Percentiles rank a stretch among this genome's conserved stretches.
These are phyloP conservation scores for Acorus gramineus DNA, from an alignment of 106 monocot genomes.

Conservation along the genomic window DNA sequence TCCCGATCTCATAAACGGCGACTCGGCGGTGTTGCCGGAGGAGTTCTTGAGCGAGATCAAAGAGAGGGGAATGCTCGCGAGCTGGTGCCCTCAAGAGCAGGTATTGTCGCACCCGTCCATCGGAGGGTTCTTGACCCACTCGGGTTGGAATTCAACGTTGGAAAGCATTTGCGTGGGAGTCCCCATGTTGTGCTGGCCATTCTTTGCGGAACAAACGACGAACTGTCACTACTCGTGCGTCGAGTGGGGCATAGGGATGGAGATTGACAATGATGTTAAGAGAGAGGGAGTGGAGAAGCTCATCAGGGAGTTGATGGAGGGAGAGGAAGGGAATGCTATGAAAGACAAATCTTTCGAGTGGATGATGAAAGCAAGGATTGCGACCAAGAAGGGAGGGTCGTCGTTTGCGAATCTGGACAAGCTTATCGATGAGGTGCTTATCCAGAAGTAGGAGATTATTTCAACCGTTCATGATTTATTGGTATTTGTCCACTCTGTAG, in stretches of 20 bases:
- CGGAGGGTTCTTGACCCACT: constrained; percentile 23
- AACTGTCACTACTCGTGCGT: constrained; percentile 5
- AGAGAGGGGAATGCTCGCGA: constrained; percentile 4
- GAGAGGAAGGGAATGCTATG: constrained; percentile 8
- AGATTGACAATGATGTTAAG: constrained; percentile 10
- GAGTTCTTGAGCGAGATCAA: constrained; percentile 10
- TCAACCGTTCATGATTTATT: no score
- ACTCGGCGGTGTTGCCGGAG: constrained; percentile 4
- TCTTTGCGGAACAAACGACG: constrained; percentile 14
- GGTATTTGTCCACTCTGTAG: no score
- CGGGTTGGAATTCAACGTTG: constrained; percentile 26
- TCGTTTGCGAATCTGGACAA: neutral
- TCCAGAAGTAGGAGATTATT: neutral
- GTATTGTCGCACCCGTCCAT: constrained; percentile 18
- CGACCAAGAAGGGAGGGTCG: neutral
- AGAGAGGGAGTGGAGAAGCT: constrained; percentile 7
- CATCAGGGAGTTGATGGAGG: constrained; percentile 4
- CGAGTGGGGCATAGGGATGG: constrained; percentile 5
- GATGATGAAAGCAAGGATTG: neutral
- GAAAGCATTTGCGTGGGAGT: constrained; percentile 17
- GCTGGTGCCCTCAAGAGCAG: constrained; percentile 30
- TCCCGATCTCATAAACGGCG: constrained; percentile 14
- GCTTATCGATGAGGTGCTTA: constrained; percentile 6
- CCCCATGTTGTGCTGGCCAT: constrained; percentile 29
- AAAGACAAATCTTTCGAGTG: neutral